phyloP scores from a whole-genome alignment of 257 asterid species.

The Capsicum rhomboideum region DNA sequence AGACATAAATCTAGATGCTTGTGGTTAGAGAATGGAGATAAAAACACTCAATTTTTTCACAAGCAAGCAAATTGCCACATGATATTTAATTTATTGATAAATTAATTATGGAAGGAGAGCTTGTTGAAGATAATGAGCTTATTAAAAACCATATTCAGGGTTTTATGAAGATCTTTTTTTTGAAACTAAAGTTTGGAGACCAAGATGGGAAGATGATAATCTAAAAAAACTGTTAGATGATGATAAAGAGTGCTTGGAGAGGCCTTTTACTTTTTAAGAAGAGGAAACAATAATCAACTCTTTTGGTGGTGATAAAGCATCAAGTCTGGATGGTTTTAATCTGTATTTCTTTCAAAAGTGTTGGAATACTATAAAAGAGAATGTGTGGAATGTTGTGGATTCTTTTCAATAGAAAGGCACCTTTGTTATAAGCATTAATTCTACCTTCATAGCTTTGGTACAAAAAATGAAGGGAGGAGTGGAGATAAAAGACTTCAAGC shows the following conservation, averaged over 20 bases:
- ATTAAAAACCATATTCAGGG: background rate
- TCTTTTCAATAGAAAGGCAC: background rate
- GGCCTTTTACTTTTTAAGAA: background rate
- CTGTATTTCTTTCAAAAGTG: no score
- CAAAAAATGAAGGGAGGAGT: background rate
- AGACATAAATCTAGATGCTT: no score
- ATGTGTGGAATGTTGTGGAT: background rate
- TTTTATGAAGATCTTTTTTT: background rate
- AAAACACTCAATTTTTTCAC: background rate
- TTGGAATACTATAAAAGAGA: no score
- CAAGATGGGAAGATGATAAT: background rate
- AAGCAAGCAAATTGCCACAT: background rate
- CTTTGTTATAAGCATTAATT: background rate
- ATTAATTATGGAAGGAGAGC: background rate
- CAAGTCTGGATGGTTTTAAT: no score
- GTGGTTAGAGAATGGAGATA: background rate
- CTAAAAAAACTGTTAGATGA: background rate
- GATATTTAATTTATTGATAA: background rate
- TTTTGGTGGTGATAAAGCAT: background rate
- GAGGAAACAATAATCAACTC: background rate
- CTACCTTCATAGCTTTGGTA: background rate
- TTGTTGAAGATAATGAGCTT: background rate
- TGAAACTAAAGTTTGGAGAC: background rate
- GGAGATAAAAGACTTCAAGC: background rate
- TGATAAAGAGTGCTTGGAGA: background rate